phyloP scores from a whole-genome alignment of 2,329 filamentous ascomycete species.

The Fusarium aywerte region DNA sequence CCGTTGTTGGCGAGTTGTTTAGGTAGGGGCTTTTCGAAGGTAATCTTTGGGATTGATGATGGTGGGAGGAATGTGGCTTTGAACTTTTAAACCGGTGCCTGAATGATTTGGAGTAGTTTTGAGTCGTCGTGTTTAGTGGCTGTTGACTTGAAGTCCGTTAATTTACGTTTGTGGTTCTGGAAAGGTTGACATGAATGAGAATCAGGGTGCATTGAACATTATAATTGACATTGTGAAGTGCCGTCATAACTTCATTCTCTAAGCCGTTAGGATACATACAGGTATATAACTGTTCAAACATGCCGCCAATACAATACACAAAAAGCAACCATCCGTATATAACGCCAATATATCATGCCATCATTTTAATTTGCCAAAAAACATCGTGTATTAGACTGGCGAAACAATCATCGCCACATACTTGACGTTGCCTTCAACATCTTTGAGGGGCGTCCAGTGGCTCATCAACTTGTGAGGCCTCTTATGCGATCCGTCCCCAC shows the following conservation, averaged over 20 bases:
- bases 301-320: conserved; percentile 16
- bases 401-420: conserved; percentile 43
- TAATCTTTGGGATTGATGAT: background rate
- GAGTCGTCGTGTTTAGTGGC: too few species aligned
- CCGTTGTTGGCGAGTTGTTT: background rate
- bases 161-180: background rate
- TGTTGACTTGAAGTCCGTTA: background rate
- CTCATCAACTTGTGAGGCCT: conserved; percentile 45
- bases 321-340: background rate
- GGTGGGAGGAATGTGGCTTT: background rate
- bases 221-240: conserved; percentile 14
- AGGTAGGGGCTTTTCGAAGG: too few species aligned
- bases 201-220: background rate
- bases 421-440: conserved; percentile 39
- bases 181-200: background rate
- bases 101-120: background rate
- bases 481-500: conserved; percentile 28
- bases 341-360: conserved; percentile 9
- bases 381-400: conserved; percentile 15
- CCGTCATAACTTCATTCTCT: conserved; percentile 38
- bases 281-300: conserved; percentile 25
- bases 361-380: background rate
- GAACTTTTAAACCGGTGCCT: background rate
- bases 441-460: conserved; percentile 47
- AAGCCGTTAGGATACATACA: conserved; percentile 32